Conservation (phyloP, 2,329 filamentous ascomycete species). For the Didymella pomorum region DNA sequence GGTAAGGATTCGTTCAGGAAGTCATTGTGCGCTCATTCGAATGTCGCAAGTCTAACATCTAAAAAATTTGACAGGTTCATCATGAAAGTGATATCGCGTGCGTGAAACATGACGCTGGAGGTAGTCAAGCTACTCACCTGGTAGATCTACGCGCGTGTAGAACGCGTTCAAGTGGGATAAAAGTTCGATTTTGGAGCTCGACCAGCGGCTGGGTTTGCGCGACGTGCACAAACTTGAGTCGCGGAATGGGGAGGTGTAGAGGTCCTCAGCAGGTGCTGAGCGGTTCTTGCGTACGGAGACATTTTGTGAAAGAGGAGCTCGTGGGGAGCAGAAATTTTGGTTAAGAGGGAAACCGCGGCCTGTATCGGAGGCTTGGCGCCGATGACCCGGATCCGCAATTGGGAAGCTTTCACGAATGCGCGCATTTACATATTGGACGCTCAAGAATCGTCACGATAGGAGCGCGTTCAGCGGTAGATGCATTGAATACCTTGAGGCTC, state of each 20-base stretch:
- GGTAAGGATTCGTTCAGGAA: conserved; percentile 40
- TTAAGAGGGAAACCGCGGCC: conserved; percentile 11
- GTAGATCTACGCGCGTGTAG: background rate
- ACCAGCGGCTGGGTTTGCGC: conserved; percentile 24
- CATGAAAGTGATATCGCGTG: conserved; percentile 26
- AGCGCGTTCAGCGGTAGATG: background rate
- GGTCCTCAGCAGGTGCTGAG: conserved; percentile 23
- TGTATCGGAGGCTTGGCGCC: conserved; percentile 15
- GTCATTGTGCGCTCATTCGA: conserved; percentile 49
- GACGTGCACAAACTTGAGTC: conserved; percentile 17
- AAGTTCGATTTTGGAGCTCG: conserved; percentile 21
- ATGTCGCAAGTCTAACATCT: conserved; percentile 54
- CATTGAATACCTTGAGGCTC: background rate
- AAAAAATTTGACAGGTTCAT: conserved; percentile 49
- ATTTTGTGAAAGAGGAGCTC: conserved; percentile 40
- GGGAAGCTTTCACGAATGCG: conserved; percentile 10
- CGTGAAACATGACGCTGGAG: background rate
- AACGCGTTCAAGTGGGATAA: conserved; percentile 15
- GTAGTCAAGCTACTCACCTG: conserved; percentile 25
- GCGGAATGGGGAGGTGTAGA: conserved; percentile 11
- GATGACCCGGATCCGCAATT: conserved; percentile 10
- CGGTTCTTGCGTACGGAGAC: conserved; percentile 31
- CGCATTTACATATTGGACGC: background rate
- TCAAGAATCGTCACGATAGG: background rate
- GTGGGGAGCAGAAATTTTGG: conserved; percentile 30